A percentile compares a stretch with the other conserved stretches of the same genome.
phyloP scores from a whole-genome alignment of 1,139 yeast genomes.

The Geotrichum reessii region DNA sequence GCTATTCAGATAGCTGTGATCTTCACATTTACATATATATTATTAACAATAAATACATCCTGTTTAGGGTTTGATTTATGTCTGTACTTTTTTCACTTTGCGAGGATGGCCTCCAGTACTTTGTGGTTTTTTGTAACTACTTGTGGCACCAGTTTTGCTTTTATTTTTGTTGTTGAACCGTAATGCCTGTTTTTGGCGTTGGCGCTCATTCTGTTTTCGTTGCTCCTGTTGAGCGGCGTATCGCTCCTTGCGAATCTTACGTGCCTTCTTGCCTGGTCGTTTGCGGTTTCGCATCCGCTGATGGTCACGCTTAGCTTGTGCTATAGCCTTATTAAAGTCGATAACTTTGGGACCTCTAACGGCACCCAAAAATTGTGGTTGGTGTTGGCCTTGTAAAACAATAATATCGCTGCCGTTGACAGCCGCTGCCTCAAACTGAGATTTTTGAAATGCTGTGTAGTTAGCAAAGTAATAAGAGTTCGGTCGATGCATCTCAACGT shows the following conservation, averaged over 20 bases:
- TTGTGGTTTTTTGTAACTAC: neutral
- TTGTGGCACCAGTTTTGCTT: neutral
- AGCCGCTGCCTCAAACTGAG: conserved; percentile 22
- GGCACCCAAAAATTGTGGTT: conserved; percentile 21
- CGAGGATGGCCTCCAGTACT: neutral
- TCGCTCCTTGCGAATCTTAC: conserved; percentile 21
- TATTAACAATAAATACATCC: neutral
- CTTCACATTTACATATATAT: neutral
- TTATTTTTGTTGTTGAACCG: neutral
- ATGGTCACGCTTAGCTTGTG: conserved; percentile 23
- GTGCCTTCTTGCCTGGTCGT: conserved; percentile 34
- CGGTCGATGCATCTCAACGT: conserved; percentile 18
- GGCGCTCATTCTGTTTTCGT: conserved; percentile 15
- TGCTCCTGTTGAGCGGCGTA: conserved; percentile 8
- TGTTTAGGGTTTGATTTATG: neutral
- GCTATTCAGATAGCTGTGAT: conserved; percentile 1
- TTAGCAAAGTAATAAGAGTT: conserved; percentile 20
- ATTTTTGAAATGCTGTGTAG: conserved; percentile 1
- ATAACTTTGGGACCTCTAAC: conserved; percentile 26
- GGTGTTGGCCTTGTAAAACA: conserved; percentile 7
- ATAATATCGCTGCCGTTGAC: conserved; percentile 26
- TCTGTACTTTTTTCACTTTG: neutral
- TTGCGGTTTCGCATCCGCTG: conserved; percentile 19
- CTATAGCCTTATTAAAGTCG: conserved; percentile 28
- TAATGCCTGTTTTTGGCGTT: conserved; percentile 11